These are phyloP conservation scores for Dictyostelium intermedium DNA, from an alignment of 78 protist species.

Conservation along the genomic window DNA sequence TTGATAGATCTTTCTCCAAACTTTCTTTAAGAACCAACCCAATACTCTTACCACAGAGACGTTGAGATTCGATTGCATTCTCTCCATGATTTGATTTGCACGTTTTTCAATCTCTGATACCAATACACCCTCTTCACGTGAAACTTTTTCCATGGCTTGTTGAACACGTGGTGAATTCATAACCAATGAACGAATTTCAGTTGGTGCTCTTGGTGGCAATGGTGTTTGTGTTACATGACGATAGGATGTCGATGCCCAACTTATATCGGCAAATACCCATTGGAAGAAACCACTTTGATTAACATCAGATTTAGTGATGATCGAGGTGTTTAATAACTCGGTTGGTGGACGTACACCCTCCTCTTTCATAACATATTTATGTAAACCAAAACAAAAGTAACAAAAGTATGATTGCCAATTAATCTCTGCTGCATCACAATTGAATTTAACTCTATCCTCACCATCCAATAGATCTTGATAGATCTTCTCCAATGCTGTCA, in stretches of 20 bases:
- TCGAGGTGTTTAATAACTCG: slow-evolving; percentile 45
- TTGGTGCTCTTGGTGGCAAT: slow-evolving; percentile 77
- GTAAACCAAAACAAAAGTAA: slow-evolving; percentile 80
- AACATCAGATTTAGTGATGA: slow-evolving; percentile 69
- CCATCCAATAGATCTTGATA: slow-evolving; percentile 41
- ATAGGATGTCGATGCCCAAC: slow-evolving; percentile 59
- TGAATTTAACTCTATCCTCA: slow-evolving; percentile 55
- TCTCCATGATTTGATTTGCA: slow-evolving; percentile 78
- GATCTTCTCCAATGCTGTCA: slow-evolving; percentile 36
- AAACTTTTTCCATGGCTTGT: slow-evolving; percentile 71
- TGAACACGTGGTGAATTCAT: slow-evolving; percentile 79
- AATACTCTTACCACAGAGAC: slow-evolving; percentile 61
- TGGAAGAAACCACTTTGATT: slow-evolving; percentile 61
- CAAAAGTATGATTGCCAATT: slow-evolving; percentile 84
- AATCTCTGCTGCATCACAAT: slow-evolving; percentile 53
- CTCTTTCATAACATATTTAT: slow-evolving; percentile 82
- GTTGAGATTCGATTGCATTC: slow-evolving; percentile 78
- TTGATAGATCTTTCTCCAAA: slow-evolving; percentile 80
- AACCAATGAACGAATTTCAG: slow-evolving; percentile 72
- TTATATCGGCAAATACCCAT: slow-evolving; percentile 70
- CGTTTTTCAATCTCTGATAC: slow-evolving; percentile 61
- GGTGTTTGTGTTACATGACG: slow-evolving; percentile 80
- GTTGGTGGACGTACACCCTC: slow-evolving; percentile 86
- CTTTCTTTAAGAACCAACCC: slow-evolving; percentile 82
- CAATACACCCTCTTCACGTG: slow-evolving; percentile 66